These are phyloP conservation scores for Mycena metata DNA, from an alignment of 768 basidiomycete genomes.

Conservation along the genomic window DNA sequence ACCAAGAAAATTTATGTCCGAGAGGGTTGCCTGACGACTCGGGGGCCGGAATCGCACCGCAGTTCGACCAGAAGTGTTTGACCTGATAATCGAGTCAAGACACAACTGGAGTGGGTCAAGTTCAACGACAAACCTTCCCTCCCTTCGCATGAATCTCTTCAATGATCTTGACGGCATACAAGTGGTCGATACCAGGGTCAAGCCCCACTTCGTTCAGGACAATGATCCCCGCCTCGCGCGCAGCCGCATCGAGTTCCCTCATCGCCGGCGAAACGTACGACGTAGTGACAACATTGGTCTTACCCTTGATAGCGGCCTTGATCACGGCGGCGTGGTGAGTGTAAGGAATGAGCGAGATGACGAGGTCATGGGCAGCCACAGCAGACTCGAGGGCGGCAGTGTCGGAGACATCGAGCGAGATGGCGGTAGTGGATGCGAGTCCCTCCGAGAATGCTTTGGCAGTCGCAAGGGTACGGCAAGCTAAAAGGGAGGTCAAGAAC, in stretches of 20 bases:
- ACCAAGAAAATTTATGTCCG: conserved; percentile 99
- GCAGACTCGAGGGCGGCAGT: conserved; percentile 80
- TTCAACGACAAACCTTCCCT: conserved; percentile 76
- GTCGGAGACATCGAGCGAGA: conserved; percentile 86
- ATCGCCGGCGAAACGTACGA: conserved; percentile 95
- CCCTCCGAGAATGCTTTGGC: conserved; percentile 78
- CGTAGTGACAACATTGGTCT: conserved; percentile 96
- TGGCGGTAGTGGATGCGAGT: conserved; percentile 78
- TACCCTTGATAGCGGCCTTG: conserved; percentile 89
- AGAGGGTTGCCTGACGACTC: conserved; percentile 94
- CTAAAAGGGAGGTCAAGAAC: conserved; percentile 52
- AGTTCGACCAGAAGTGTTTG: conserved; percentile 94
- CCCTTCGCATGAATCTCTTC: conserved; percentile 94
- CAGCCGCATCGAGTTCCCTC: conserved; percentile 85
- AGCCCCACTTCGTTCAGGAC: conserved; percentile 99
- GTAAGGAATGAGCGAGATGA: conserved; percentile 98
- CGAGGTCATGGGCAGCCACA: conserved; percentile 89
- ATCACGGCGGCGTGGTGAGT: conserved; percentile 91
- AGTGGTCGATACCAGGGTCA: conserved; percentile 94
- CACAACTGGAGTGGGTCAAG: background rate
- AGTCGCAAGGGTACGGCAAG: conserved; percentile 87
- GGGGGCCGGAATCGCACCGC: conserved; percentile 95
- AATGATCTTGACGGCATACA: conserved; percentile 95
- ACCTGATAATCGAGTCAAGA: conserved; percentile 58
- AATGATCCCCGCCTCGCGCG: conserved; percentile 89